Base-by-base conservation (phyloP, 1,139 yeast genomes). In the Suzukiozyma palmioleophila region DNA sequence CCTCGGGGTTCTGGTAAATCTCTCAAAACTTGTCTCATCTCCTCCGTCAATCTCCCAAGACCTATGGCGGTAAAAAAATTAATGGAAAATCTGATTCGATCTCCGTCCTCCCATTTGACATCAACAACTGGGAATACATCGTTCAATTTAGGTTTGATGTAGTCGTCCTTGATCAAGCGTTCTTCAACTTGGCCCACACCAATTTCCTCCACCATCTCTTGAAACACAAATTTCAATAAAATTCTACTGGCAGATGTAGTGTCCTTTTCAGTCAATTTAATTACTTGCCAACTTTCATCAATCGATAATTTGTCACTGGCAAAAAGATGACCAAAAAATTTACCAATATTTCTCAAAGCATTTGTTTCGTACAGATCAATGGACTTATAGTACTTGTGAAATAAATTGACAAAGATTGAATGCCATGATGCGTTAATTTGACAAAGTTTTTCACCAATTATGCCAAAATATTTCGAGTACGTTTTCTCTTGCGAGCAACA, bases 21-120 rank as follows among this genome's bases (percentile, higher is more conserved):
- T 29, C 43, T 44, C 44, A 86, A 63, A 11, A 66, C 70, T 9
- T 66, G 72, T 60, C 98, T 75, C 95, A 89, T 84, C 9, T 66
- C 75, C 36, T 88, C 96, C 0, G 97, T 90, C 43, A 92, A 57
- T 2, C 75, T 73, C 36, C 97, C 97, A 39, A 90, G 59, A 0
- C 95, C 95, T 49, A 92, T 88, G 1, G 97, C 96, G 0, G 97
- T 90, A 61, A 90, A 92, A 57, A 75, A 92, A 54, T 92, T 92
- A 56, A 90, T 88, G 2, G 95, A 77, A 56, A 89, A 92, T 43
- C 94, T 66, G 10, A 82, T 64, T 42, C 81, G 70, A n/a, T 83
- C 87, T 0, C 75, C 66, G 46, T 74, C 71, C 16, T 37, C 64
- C 66, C 28, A 78, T 68, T 51, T 64, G 53, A 46, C 61, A 43